These are phyloP conservation scores for Sclerotiophoma versabilis DNA, from an alignment of 2,329 filamentous ascomycete genomes.

Conservation along the genomic window DNA sequence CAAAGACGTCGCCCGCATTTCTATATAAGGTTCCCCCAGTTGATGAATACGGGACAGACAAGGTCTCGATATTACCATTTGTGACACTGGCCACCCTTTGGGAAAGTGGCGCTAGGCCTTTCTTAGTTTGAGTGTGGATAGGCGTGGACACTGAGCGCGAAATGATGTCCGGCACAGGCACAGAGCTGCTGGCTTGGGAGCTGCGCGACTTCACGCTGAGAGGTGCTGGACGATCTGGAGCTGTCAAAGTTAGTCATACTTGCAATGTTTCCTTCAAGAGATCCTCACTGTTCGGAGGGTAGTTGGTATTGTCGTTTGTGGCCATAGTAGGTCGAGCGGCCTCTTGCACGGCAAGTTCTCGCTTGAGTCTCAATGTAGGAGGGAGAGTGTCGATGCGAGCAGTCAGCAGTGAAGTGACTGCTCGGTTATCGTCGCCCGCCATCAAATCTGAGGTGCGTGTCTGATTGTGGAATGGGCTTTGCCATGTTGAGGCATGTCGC, in stretches of 20 bases:
- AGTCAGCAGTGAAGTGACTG: not conserved
- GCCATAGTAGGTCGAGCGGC: not conserved
- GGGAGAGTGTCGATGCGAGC: conserved; percentile 11
- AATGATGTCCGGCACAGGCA: not conserved
- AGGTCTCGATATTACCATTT: not conserved
- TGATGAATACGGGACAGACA: not conserved
- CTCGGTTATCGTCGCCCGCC: not conserved
- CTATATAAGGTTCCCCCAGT: not conserved
- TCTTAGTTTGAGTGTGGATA: not conserved
- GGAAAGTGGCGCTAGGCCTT: not conserved
- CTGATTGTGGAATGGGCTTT: not conserved
- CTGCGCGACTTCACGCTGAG: conserved; percentile 25
- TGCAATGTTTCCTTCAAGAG: too few relatives aligned
- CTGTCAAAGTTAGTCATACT: conserved; percentile 4
- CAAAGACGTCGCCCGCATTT: conserved; percentile 9
- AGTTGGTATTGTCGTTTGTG: not conserved
- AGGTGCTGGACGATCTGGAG: conserved; percentile 39
- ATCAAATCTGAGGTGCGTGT: not conserved
- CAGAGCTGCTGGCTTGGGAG: conserved; percentile 12
- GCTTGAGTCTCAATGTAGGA: not conserved
- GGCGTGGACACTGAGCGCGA: conserved; percentile 24
- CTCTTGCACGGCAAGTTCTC: conserved; percentile 4
- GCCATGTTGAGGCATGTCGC: not conserved
- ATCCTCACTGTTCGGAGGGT: conserved; percentile 14
- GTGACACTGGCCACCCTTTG: not conserved